These are phyloP conservation scores for Cladophialophora bantiana DNA, from an alignment of 2,329 filamentous ascomycete genomes.

Conservation along the genomic window DNA sequence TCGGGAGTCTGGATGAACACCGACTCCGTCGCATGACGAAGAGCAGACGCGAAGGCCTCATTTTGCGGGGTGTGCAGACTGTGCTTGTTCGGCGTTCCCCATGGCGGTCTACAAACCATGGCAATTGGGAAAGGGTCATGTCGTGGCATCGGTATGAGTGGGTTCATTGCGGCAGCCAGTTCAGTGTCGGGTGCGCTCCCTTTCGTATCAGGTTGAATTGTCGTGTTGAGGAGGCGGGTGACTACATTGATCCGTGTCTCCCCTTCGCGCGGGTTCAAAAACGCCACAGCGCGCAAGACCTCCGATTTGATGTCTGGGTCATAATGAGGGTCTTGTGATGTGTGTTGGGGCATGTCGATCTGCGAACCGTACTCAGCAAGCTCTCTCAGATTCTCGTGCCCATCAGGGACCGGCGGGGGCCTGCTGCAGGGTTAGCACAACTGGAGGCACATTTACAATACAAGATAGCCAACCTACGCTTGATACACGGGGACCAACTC, in stretches of 20 bases:
- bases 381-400: conserved; percentile 30
- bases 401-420: conserved; percentile 24
- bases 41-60: conserved; percentile 73
- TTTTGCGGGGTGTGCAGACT: conserved; percentile 74
- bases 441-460: background rate
- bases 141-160: conserved; percentile 65
- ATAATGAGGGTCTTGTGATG: conserved; percentile 67
- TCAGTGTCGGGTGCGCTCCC: conserved; percentile 61
- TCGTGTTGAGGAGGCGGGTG: conserved; percentile 71
- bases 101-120: conserved; percentile 72
- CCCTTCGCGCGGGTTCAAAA: conserved; percentile 57
- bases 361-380: conserved; percentile 32
- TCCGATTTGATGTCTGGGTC: conserved; percentile 68
- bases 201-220: conserved; percentile 59
- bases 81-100: conserved; percentile 67
- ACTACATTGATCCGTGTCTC: conserved; percentile 66
- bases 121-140: conserved; percentile 72
- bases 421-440: conserved; percentile 20
- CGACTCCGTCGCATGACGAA: conserved; percentile 67
- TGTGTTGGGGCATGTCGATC: conserved; percentile 61
- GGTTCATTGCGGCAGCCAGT: conserved; percentile 66
- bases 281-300: conserved; percentile 66
- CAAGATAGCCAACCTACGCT: conserved; percentile 19
- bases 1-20: conserved; percentile 84
- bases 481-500: conserved; percentile 28